These are phyloP conservation scores for Phoenix dactylifera DNA, from an alignment of 176 grass and related monocot species.

Conservation along the genomic window DNA sequence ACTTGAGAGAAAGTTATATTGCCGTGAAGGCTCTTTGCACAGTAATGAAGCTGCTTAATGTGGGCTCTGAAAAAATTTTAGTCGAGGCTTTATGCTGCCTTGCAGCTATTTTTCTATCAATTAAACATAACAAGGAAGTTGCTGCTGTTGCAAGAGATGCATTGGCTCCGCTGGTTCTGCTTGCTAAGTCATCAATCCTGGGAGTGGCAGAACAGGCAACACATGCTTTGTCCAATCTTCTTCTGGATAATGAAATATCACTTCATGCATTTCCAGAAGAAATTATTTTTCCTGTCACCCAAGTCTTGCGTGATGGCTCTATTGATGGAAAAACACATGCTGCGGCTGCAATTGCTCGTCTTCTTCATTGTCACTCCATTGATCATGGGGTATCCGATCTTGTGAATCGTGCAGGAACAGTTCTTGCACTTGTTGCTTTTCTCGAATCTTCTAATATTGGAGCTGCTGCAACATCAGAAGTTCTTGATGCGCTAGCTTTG, in stretches of 20 bases:
- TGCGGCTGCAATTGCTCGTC: constrained; percentile 78
- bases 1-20: constrained; percentile 83
- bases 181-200: constrained; percentile 65
- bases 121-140: constrained; percentile 90
- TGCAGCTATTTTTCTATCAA: constrained; percentile 94
- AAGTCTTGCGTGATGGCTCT: constrained; percentile 70
- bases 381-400: constrained; percentile 60
- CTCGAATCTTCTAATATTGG: constrained; percentile 76
- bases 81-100: constrained; percentile 64
- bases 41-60: constrained; percentile 76
- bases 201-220: constrained; percentile 86
- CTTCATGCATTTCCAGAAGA: constrained; percentile 59
- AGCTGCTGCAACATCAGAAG: constrained; percentile 74
- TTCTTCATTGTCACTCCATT: constrained; percentile 56
- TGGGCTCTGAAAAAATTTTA: constrained; percentile 68
- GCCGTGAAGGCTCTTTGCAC: constrained; percentile 77
- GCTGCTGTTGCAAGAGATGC: constrained; percentile 72
- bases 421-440: constrained; percentile 72
- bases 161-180: constrained; percentile 50
- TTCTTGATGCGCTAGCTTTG: constrained; percentile 88
- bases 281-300: constrained; percentile 68
- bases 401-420: constrained; percentile 70
- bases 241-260: constrained; percentile 81
- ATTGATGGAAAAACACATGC: constrained; percentile 93
- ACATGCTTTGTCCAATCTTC: constrained; percentile 88